Evolutionary conservation across 768 basidiomycete genomes (phyloP).

Genomic region (Exidia glandulosa): DNA sequence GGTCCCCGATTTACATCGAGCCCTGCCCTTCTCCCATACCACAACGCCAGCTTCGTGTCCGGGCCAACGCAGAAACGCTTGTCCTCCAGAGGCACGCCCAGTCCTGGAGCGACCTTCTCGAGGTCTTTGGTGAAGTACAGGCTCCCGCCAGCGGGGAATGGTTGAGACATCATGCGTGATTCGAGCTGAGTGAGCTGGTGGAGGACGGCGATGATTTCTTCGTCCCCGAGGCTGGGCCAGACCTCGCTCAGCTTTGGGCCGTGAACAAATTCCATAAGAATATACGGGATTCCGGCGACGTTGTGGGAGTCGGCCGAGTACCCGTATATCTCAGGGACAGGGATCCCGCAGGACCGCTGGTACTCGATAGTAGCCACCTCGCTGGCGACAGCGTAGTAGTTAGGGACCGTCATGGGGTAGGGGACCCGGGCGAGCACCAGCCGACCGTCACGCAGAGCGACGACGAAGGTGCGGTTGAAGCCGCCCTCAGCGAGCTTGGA

Average conservation of each 20-base stretch:
- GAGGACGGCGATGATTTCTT: slow-evolving; percentile 29
- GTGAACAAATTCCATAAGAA: slow-evolving; percentile 21
- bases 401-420: slow-evolving; percentile 16
- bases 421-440: slow-evolving; percentile 21
- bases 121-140: slow-evolving; percentile 38
- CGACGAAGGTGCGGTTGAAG: slow-evolving; percentile 21
- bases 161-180: slow-evolving; percentile 33
- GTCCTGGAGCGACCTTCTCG: slow-evolving; percentile 24
- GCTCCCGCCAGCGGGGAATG: slow-evolving; percentile 42
- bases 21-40: slow-evolving; percentile 39
- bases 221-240: slow-evolving; percentile 27
- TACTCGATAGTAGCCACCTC: slow-evolving; percentile 20
- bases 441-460: slow-evolving; percentile 15
- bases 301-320: slow-evolving; percentile 19
- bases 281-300: slow-evolving; percentile 18
- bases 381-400: slow-evolving; percentile 18
- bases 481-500: slow-evolving; percentile 34
- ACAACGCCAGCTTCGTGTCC: slow-evolving; percentile 32
- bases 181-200: slow-evolving; percentile 38
- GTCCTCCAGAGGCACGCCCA: slow-evolving; percentile 26
- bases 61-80: slow-evolving; percentile 22
- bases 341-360: slow-evolving; percentile 18
- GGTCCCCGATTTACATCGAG: slow-evolving; percentile 41
- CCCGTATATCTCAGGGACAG: slow-evolving; percentile 20
- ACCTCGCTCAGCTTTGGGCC: slow-evolving; percentile 33